Percentiles rank a stretch among this genome's conserved stretches.
phyloP scores from a whole-genome alignment of 352 stramenopile species.

The Phytopythium boreale region DNA sequence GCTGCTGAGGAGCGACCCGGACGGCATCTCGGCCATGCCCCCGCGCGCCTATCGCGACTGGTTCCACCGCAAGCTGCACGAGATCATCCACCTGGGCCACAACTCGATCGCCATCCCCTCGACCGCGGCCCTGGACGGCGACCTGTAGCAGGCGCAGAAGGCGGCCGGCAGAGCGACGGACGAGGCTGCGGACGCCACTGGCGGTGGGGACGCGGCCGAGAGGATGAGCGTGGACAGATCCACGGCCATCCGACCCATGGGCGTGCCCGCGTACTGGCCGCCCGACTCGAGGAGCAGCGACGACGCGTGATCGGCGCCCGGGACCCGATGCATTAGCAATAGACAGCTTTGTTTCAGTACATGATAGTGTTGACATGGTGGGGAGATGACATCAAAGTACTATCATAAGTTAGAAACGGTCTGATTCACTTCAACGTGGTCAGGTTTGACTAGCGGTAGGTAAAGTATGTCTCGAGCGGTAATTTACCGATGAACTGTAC shows the following conservation, averaged over 20 bases:
- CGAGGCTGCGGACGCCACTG: background rate
- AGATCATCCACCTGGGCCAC: constrained; percentile 69
- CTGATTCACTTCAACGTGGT: no score
- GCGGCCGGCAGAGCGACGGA: background rate
- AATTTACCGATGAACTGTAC: no score
- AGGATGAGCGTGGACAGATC: background rate
- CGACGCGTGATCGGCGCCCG: background rate
- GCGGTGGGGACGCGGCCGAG: background rate
- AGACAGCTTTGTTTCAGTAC: no score
- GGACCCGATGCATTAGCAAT: no score
- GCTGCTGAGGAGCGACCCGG: constrained; percentile 57
- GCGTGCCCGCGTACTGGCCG: background rate
- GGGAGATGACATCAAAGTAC: no score
- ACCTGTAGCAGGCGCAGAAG: background rate
- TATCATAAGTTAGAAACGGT: no score
- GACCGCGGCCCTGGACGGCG: background rate
- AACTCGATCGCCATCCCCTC: constrained; percentile 35
- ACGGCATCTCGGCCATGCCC: constrained; percentile 76
- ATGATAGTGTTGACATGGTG: no score
- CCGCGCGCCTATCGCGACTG: constrained; percentile 61
- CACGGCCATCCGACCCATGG: constrained; percentile 3
- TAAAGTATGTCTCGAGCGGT: no score
- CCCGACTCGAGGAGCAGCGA: background rate
- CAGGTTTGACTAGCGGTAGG: no score
- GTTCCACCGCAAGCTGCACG: constrained; percentile 70